phyloP scores from a whole-genome alignment of 2,329 filamentous ascomycete species.

The Aspergillus floridensis region DNA sequence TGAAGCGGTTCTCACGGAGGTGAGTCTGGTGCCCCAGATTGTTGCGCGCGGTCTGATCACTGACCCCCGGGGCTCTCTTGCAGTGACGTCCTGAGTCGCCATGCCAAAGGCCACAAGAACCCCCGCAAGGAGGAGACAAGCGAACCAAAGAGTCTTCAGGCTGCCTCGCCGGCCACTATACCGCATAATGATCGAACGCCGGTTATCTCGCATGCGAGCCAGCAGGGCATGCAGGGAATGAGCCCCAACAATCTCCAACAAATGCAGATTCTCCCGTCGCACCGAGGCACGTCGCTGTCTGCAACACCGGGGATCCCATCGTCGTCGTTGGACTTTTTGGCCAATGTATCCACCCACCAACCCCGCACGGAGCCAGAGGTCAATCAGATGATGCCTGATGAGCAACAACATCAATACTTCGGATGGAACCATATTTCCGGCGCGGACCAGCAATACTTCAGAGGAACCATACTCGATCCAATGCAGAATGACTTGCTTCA shows the following conservation, averaged over 20 bases:
- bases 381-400: conserved; percentile 28
- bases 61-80: conserved; percentile 2
- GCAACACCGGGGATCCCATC: conserved; percentile 30
- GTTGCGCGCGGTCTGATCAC: not conserved
- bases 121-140: conserved; percentile 14
- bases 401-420: conserved; percentile 31
- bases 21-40: conserved; percentile 20
- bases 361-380: conserved; percentile 29
- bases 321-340: conserved; percentile 43
- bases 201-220: conserved; percentile 14
- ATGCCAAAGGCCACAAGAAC: conserved; percentile 50
- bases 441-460: conserved; percentile 21
- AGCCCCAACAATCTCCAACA: conserved; percentile 16
- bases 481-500: conserved; percentile 35
- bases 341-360: conserved; percentile 36
- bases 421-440: conserved; percentile 30
- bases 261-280: conserved; percentile 17
- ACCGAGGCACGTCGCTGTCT: conserved; percentile 28
- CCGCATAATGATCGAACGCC: conserved; percentile 27
- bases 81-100: conserved; percentile 52
- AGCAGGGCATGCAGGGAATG: conserved; percentile 17
- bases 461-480: conserved; percentile 25
- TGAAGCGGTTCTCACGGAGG: conserved; percentile 57
- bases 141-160: conserved; percentile 32
- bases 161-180: conserved; percentile 25